Conservation (phyloP, 495 filamentous ascomycete genomes). For the Margaritispora aquatica region DNA sequence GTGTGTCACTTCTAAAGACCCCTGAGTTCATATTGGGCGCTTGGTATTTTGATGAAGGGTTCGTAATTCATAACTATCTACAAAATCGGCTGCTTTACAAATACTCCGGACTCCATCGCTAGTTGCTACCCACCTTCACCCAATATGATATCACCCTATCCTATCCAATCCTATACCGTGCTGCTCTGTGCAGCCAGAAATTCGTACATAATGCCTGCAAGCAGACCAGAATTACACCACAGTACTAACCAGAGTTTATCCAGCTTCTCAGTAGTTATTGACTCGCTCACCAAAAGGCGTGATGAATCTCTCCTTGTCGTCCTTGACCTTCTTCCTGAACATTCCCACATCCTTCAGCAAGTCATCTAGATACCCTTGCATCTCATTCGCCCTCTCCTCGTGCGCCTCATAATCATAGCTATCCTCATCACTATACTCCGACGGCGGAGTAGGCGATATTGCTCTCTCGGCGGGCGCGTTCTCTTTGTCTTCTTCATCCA, state of each 20-base stretch:
- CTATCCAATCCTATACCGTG: no score
- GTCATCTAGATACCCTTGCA: slow-evolving; percentile 63
- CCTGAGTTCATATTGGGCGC: no score
- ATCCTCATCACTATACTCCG: slow-evolving; percentile 36
- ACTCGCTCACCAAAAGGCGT: slow-evolving; percentile 17
- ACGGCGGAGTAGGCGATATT: slow-evolving; percentile 11
- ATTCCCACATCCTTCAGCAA: slow-evolving; percentile 70
- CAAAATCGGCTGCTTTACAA: neutral
- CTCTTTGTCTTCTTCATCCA: slow-evolving; percentile 27
- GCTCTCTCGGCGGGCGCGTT: slow-evolving; percentile 33
- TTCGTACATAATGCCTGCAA: no score
- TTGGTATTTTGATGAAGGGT: no score
- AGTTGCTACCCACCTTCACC: slow-evolving; percentile 7
- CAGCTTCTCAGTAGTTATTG: slow-evolving; percentile 1
- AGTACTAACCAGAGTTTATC: neutral
- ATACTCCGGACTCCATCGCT: slow-evolving; percentile 22
- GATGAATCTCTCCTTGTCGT: slow-evolving; percentile 57
- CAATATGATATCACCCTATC: neutral
- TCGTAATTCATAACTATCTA: neutral
- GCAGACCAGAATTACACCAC: no score
- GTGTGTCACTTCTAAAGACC: no score
- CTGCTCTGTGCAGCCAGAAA: neutral
- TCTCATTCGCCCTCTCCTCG: slow-evolving; percentile 46
- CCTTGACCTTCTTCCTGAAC: slow-evolving; percentile 76
- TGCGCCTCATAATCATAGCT: slow-evolving; percentile 38